A percentile compares a stretch with the other conserved stretches of the same genome.
Evolutionary conservation across 495 filamentous ascomycete species (phyloP).

Genomic region (Lasiosphaeria hispida): DNA sequence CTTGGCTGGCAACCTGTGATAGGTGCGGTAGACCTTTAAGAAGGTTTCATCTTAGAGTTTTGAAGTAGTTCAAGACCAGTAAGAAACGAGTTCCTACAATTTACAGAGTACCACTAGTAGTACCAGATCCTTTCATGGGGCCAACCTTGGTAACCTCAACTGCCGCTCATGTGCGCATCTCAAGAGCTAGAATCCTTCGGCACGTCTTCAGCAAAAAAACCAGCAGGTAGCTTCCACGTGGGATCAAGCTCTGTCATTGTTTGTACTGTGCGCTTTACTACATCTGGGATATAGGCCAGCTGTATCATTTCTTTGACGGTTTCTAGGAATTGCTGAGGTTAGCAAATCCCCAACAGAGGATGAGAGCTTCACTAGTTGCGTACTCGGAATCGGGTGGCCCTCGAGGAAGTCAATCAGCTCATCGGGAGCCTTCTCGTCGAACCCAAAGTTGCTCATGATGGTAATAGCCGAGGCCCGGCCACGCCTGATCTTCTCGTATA

Average conservation of each 20-base stretch:
- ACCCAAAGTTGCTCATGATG: conserved; percentile 38
- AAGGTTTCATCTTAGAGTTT: too few relatives aligned
- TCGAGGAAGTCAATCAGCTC: conserved; percentile 18
- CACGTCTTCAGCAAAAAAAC: conserved; percentile 5
- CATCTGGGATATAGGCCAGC: conserved; percentile 22
- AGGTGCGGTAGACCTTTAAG: too few relatives aligned
- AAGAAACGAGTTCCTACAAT: too few relatives aligned
- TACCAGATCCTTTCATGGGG: too few relatives aligned
- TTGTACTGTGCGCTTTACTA: conserved; percentile 14
- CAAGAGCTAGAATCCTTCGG: too few relatives aligned
- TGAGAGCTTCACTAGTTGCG: not conserved
- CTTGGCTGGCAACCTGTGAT: too few relatives aligned
- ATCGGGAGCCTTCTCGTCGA: conserved; percentile 18
- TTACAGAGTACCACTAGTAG: too few relatives aligned
- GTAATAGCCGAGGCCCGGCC: conserved; percentile 53
- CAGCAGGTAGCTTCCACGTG: conserved; percentile 18
- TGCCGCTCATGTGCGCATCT: too few relatives aligned
- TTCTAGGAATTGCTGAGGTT: not conserved
- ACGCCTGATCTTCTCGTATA: conserved; percentile 53
- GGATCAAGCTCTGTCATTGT: conserved; percentile 19
- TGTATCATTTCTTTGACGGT: conserved; percentile 15
- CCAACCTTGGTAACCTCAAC: too few relatives aligned
- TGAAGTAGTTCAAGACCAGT: too few relatives aligned
- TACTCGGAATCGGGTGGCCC: conserved; percentile 15
- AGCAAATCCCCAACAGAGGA: not conserved